Base-by-base conservation (phyloP, 345 rosid species). In the Cochlearia excelsa region DNA sequence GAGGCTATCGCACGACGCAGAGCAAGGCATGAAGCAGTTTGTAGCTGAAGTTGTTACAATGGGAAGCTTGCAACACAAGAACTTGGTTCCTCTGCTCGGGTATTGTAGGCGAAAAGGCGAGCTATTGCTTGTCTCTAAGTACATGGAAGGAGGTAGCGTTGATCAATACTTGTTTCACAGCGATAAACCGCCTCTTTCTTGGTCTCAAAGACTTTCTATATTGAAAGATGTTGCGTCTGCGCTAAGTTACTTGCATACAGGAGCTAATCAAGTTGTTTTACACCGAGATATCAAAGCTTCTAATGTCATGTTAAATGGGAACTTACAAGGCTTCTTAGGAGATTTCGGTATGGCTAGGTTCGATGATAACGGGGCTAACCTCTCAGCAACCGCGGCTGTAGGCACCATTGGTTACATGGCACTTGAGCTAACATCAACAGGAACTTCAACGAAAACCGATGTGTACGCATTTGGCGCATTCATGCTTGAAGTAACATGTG, bases 341-440 rank as follows among this genome's bases (percentile, higher is more conserved):
- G 88, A 82, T 60, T 82, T 76, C 16, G 84, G 84, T 10, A 80
- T 82, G 45, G 74, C 81, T 0, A 76, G 65, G 56, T 58, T 76
- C 44, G 69, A 78, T 54, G 77, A 82, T 53, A 80, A 63, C 9
- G 81, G 64, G 3, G 40, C 51, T 9, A 51, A 66, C 56, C 63
- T 77, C 7, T 65, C 61, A n/a, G 72, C 83, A 9, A 80, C 85
- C 3, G 71, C 70, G 5, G 51, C 73, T 30, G 79, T 76, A 5
- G 84, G 88, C 33, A 82, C 84, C 1, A 27, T 77, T 4, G 87
- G 84, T n/a, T 80, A 82, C 46, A 48, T 82, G 40, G 84, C 84
- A 0, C 80, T 77, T 0, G 83, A 82, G 75, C 63, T 76, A 11
- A 29, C 67, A 1, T 54, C 66, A 43, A 76, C 63, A 1, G 87